phyloP scores from a whole-genome alignment of 192 early-diverging fungal genomes.

The Backusella luteola region DNA sequence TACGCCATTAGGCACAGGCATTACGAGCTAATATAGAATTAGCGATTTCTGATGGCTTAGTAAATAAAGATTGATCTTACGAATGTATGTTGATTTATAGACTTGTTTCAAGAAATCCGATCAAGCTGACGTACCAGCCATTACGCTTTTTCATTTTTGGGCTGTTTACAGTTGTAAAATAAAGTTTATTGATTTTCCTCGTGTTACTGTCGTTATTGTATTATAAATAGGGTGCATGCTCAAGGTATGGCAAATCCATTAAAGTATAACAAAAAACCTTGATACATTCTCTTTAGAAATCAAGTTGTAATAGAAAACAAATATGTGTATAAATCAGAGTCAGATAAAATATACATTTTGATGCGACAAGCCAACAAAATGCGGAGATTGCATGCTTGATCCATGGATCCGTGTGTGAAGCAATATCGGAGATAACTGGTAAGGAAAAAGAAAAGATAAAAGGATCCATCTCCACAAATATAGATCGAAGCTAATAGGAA shows the following conservation, averaged over 20 bases:
- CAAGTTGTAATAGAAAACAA: background rate
- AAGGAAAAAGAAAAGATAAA: background rate
- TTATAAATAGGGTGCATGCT: background rate
- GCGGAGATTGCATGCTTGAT: constrained; percentile 1
- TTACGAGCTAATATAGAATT: too few species aligned
- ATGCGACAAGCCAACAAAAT: background rate
- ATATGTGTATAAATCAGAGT: background rate
- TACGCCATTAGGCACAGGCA: too few species aligned
- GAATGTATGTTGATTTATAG: background rate
- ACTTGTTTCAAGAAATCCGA: background rate
- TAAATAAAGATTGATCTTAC: background rate
- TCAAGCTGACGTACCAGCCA: background rate
- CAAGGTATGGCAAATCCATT: background rate
- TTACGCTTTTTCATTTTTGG: background rate
- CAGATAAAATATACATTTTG: background rate
- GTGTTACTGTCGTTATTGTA: background rate
- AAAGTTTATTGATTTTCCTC: background rate
- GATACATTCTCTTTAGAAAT: background rate
- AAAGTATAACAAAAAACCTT: background rate
- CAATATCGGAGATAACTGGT: background rate
- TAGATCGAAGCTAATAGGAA: background rate
- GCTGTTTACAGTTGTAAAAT: background rate
- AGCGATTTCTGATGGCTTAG: background rate
- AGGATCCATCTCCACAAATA: background rate
- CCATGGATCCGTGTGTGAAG: background rate